These are phyloP conservation scores for Arthrobotrys iridis DNA, from an alignment of 2,329 filamentous ascomycete species.

Conservation along the genomic window DNA sequence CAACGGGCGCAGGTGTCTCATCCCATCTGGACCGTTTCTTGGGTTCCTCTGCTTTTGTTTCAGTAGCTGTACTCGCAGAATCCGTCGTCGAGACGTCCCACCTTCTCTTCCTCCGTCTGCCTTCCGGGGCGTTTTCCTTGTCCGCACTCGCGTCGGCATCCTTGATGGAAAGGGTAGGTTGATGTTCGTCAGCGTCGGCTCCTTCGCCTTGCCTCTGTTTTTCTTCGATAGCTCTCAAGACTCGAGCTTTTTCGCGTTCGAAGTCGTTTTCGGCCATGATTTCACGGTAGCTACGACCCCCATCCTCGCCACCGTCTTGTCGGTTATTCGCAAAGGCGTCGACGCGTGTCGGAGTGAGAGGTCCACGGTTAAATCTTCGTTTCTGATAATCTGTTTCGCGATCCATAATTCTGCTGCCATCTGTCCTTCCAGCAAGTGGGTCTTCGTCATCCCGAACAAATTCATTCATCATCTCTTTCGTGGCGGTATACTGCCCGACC, in stretches of 20 bases:
- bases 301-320: slow-evolving; percentile 73
- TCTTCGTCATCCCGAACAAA: slow-evolving; percentile 93
- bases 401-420: slow-evolving; percentile 88
- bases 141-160: slow-evolving; percentile 69
- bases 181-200: slow-evolving; percentile 72
- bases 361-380: slow-evolving; percentile 83
- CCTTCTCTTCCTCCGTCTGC: slow-evolving; percentile 74
- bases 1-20: slow-evolving; percentile 74
- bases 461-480: slow-evolving; percentile 90
- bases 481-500: slow-evolving; percentile 95
- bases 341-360: slow-evolving; percentile 81
- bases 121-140: slow-evolving; percentile 78
- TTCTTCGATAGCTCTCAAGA: slow-evolving; percentile 81
- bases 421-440: slow-evolving; percentile 83
- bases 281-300: slow-evolving; percentile 82
- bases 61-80: slow-evolving; percentile 59
- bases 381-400: slow-evolving; percentile 98
- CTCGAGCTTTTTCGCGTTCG: slow-evolving; percentile 90
- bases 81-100: slow-evolving; percentile 82
- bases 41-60: slow-evolving; percentile 66
- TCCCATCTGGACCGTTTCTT: slow-evolving; percentile 88
- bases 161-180: slow-evolving; percentile 70
- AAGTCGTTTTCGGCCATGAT: slow-evolving; percentile 90
- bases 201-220: slow-evolving; percentile 70
- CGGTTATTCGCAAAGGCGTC: slow-evolving; percentile 84